A percentile compares a stretch with the other conserved stretches of the same genome.
These are phyloP conservation scores for Cryphonectria naterciae DNA, from an alignment of 2,329 filamentous ascomycete species.

Conservation along the genomic window DNA sequence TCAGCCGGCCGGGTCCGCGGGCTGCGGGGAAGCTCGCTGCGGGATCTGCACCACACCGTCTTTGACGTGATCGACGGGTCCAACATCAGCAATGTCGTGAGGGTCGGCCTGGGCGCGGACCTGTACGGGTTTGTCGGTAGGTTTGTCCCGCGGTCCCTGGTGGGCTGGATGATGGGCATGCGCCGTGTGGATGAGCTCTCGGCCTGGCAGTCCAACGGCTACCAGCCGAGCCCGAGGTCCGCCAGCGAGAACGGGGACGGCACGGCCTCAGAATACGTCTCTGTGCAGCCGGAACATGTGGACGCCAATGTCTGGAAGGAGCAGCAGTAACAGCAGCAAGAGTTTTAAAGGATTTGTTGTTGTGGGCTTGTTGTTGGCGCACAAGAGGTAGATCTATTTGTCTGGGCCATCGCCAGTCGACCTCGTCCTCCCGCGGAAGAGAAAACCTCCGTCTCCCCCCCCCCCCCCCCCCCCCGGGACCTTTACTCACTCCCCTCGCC, in stretches of 20 bases:
- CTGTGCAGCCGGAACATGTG: conserved; percentile 51
- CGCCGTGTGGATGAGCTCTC: conserved; percentile 62
- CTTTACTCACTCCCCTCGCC: too few relatives aligned
- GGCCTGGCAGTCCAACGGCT: conserved; percentile 51
- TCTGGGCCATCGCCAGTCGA: not conserved
- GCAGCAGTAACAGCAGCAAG: conserved; percentile 29
- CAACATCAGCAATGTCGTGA: conserved; percentile 65
- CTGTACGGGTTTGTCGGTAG: conserved; percentile 85
- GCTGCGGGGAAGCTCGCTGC: conserved; percentile 70
- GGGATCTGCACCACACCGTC: conserved; percentile 82
- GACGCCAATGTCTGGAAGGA: conserved; percentile 54
- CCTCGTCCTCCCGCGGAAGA: not conserved
- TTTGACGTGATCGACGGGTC: conserved; percentile 83
- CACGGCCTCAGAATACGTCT: conserved; percentile 51
- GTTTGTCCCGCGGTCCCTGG: conserved; percentile 75
- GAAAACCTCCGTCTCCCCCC: not conserved
- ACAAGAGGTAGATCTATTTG: not conserved
- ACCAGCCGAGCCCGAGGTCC: conserved; percentile 34
- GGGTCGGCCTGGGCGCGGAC: conserved; percentile 82
- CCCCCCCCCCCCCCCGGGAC: too few relatives aligned
- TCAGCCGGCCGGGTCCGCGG: conserved; percentile 61
- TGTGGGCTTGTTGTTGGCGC: not conserved
- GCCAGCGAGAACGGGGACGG: conserved; percentile 37
- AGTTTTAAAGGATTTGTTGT: not conserved
- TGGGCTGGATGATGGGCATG: conserved; percentile 94